Evolutionary conservation across 73 alveolate species (phyloP), one percentile per base, ranked within the genome.

Genomic region (Tetrahymena elliotti): DNA sequence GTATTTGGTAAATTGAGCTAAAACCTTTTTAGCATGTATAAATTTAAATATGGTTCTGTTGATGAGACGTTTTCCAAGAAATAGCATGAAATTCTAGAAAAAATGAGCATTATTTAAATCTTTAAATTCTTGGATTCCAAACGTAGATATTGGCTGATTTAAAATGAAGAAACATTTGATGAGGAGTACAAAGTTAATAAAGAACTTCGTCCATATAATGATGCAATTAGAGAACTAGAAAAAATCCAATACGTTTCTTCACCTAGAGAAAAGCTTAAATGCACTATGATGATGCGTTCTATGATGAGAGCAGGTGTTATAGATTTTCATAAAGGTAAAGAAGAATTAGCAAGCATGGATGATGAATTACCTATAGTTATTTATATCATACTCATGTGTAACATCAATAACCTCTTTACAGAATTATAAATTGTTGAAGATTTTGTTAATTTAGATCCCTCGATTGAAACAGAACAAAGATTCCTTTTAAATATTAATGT

Each of bases 341-440:
- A 94, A 47, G 96, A 94, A 52, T 36, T 94, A 37, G 83, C 93
- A 33, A 88, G 95, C 13, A 94, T 94, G 96, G 96, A 94, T 94
- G 96, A 94, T 35, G 96, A 94, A 88, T 94, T 94, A 33, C 96
- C 96, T 83, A 94, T 94, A 1, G 35, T 94, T 38, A 88, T 94
- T 47, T 94, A 82, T 83, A 38, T 94, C n/a, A 68, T 94, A 33
- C 53, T 94, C 11, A 84, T 84, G 93, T 83, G 84, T 33, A 92
- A 94, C 18, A 53, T 94, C 34, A 34, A 41, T 39, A 53, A 94
- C 84, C 93, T 94, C 8, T 94, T 84, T 94, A 94, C 96, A 31
- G 83, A 88, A 88, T 40, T 94, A 11, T 35, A 84, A 33, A 84
- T 94, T 35, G 93, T 94, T 24, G 96, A 94, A 24, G 96, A 94